Conservation (phyloP, 1,139 yeast genomes). For the Debaryomyces singareniensis region DNA sequence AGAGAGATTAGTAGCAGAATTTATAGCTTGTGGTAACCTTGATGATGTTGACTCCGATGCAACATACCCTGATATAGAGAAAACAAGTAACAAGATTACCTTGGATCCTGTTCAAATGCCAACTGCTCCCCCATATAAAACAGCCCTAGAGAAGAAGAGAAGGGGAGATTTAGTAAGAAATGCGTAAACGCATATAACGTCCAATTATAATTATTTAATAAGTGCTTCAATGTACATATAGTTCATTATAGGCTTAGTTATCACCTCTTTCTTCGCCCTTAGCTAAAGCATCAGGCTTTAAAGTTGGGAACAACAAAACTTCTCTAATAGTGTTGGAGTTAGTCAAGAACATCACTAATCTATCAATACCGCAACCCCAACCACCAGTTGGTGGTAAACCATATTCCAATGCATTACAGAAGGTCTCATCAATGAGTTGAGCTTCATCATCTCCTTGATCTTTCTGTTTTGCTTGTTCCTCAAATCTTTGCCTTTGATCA, state of each 20-base stretch:
- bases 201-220: neutral
- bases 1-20: constrained; percentile 73
- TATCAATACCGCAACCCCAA: constrained; percentile 99
- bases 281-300: constrained; percentile 76
- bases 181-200: constrained; percentile 7
- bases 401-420: constrained; percentile 96
- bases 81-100: constrained; percentile 34
- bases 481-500: constrained; percentile 95
- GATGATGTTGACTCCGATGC: constrained; percentile 91
- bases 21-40: constrained; percentile 90
- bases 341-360: constrained; percentile 96
- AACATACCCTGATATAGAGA: constrained; percentile 57
- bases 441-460: constrained; percentile 99
- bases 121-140: constrained; percentile 93
- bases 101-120: constrained; percentile 92
- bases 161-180: constrained; percentile 40
- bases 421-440: constrained; percentile 90
- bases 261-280: constrained; percentile 31
- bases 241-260: constrained; percentile 8
- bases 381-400: constrained; percentile 99
- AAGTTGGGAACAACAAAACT: constrained; percentile 95
- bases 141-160: constrained; percentile 82
- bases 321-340: constrained; percentile 96
- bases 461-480: constrained; percentile 98
- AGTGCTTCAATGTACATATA: neutral